Base-by-base conservation (phyloP, 768 basidiomycete genomes). In the Collybiopsis confluens region DNA sequence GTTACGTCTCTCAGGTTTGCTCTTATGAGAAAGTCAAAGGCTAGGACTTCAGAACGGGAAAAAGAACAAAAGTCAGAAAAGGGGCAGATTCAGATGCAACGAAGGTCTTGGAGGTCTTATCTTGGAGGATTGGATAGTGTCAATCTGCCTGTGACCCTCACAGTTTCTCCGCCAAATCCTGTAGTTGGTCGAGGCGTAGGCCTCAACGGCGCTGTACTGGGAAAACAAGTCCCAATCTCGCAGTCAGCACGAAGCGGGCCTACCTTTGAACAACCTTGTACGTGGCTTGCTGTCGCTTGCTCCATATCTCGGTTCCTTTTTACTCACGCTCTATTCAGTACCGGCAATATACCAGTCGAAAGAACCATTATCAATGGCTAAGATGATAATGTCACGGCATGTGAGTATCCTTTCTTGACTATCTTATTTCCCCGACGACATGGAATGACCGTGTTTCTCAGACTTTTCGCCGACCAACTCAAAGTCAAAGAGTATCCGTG, bases 381-480 rank as follows among this genome's bases (percentile, higher is more conserved):
- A 78, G 62, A 71, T 78, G 55, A 78, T 78, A 57, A 78, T 78
- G 77, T 77, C 76, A 26, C 74, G 76, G 62, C 76, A 78, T 66
- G 76, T 78, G 60, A 42, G 76, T 62, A 18, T 43, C 24, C 23
- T 33, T 44, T 51, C 40, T 52, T 46, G 24, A 45, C 41, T n/a
- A 55, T 24, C 7, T 57, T 38, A 38, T 45, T 40, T 40, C 41
- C 50, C 54, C 51, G 50, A 37, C 36, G n/a, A 36, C n/a, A 41
- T 33, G 11, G 54, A 36, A 23, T 21, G 16, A 8, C 13, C 15
- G n/a, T 49, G 37, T 40, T 52, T 52, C 6, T 10, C 50, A 70
- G 69, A 70, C 69, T 6, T 71, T 70, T 18, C 67, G 69, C 45
- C 61, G 60, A 45, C 69, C 69, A 13, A 66, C 62, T 42, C 35